Evolutionary conservation across 2,329 filamentous ascomycete genomes (phyloP).

Genomic region (Berkeleyomyces basicola): DNA sequence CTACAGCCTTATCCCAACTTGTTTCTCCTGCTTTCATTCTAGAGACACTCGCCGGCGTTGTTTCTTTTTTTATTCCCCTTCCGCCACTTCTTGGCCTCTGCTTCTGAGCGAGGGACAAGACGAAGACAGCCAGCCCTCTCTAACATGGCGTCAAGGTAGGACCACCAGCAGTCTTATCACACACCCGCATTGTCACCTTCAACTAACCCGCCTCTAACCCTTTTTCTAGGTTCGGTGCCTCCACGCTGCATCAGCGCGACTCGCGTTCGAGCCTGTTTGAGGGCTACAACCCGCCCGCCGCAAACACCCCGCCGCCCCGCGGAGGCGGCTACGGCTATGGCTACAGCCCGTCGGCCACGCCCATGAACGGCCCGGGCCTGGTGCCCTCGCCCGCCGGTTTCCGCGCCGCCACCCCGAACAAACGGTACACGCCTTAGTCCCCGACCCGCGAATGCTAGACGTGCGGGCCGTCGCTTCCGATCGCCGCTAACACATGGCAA

Average conservation of each 20-base stretch:
- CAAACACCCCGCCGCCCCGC: slow-evolving; percentile 24
- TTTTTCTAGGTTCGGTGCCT: slow-evolving; percentile 44
- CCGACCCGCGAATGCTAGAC: neutral
- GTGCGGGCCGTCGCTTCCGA: too few species aligned
- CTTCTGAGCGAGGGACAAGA: neutral
- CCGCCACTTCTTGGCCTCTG: neutral
- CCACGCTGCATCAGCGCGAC: slow-evolving; percentile 53
- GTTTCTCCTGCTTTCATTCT: neutral
- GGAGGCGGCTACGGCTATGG: slow-evolving; percentile 36
- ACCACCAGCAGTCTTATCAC: neutral
- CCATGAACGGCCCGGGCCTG: slow-evolving; percentile 6
- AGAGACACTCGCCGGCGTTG: neutral
- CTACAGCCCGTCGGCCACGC: slow-evolving; percentile 13
- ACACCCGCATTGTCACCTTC: neutral
- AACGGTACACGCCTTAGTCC: slow-evolving; percentile 29
- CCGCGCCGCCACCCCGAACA: slow-evolving; percentile 55
- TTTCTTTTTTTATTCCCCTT: neutral
- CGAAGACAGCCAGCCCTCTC: neutral
- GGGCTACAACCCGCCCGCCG: slow-evolving; percentile 40
- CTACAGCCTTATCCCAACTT: neutral
- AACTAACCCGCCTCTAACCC: neutral
- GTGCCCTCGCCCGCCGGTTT: slow-evolving; percentile 25
- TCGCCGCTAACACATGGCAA: neutral
- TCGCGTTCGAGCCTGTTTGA: slow-evolving; percentile 59
- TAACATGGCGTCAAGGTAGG: slow-evolving; percentile 2